A percentile compares a stretch with the other conserved stretches of the same genome.
Evolutionary conservation across 441 rosid species (phyloP).

Genomic region (Populus hybrid): DNA sequence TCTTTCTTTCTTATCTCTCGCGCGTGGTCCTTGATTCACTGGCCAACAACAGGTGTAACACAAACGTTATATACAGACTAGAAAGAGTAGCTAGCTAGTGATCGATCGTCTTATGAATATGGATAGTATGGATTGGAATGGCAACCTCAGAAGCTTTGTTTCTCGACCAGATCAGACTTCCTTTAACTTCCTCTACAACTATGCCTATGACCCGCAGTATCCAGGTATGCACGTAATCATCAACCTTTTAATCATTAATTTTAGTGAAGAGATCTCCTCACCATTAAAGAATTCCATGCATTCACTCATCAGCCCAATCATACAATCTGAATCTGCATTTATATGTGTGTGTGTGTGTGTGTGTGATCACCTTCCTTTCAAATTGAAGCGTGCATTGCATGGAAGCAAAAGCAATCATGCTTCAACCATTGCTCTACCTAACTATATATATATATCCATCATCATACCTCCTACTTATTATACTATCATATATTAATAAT

Average conservation of each 20-base stretch:
- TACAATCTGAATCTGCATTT: background rate
- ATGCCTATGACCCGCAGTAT: constrained; percentile 42
- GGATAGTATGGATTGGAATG: constrained; percentile 53
- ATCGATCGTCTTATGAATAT: background rate
- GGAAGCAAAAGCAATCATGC: background rate
- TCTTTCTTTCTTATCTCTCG: background rate
- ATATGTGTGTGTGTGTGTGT: no score
- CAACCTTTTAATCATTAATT: background rate
- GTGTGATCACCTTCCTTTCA: no score
- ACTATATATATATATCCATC: no score
- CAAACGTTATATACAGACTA: background rate
- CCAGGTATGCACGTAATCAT: constrained; percentile 32
- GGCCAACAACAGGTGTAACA: background rate
- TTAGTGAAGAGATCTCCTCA: background rate
- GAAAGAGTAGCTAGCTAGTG: background rate
- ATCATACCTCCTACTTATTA: no score
- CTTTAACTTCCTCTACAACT: constrained; percentile 50
- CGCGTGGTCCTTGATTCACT: constrained; percentile 21
- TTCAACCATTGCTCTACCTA: no score
- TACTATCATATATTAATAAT: no score
- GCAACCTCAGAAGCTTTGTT: constrained; percentile 38
- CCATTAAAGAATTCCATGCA: background rate
- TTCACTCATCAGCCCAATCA: background rate
- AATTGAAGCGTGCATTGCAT: background rate
- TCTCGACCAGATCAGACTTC: constrained; percentile 41